phyloP scores from a whole-genome alignment of 192 early-diverging fungal genomes.

The Linderina pennispora region DNA sequence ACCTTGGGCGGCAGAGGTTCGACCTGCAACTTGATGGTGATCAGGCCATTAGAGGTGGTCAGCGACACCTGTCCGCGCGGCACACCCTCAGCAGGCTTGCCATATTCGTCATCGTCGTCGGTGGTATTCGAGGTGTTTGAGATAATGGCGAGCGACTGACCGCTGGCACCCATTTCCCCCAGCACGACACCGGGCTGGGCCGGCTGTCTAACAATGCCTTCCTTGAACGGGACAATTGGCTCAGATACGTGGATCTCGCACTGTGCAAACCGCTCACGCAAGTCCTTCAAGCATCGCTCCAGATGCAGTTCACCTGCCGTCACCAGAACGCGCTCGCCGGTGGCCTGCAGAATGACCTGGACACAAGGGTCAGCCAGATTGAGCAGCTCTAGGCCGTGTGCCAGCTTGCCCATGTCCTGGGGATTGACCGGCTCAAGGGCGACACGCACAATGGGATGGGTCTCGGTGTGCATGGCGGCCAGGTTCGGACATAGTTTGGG shows the following conservation, averaged over 20 bases:
- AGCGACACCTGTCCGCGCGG: conserved; percentile 37
- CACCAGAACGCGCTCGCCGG: conserved; percentile 94
- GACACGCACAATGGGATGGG: conserved; percentile 92
- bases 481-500: conserved; percentile 66
- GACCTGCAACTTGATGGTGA: conserved; percentile 29
- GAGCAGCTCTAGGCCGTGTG: conserved; percentile 78
- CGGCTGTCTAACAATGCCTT: conserved; percentile 67
- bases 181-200: conserved; percentile 30
- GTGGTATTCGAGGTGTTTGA: conserved; percentile 4
- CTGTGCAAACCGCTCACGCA: conserved; percentile 89
- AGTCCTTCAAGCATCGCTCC: conserved; percentile 91
- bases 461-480: conserved; percentile 47
- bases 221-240: conserved; percentile 96
- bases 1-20: conserved; percentile 43
- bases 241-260: conserved; percentile 90
- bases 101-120: conserved; percentile 3
- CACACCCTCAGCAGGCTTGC: conserved; percentile 10
- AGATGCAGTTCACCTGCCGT: conserved; percentile 97
- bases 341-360: conserved; percentile 85
- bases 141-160: conserved; percentile 31
- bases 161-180: conserved; percentile 31
- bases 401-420: conserved; percentile 80
- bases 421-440: conserved; percentile 92
- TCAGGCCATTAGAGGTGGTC: conserved; percentile 39
- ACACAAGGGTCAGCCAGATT: conserved; percentile 96